These are phyloP conservation scores for Pugionium cornutum DNA, from an alignment of 345 rosid species.

Conservation along the genomic window DNA sequence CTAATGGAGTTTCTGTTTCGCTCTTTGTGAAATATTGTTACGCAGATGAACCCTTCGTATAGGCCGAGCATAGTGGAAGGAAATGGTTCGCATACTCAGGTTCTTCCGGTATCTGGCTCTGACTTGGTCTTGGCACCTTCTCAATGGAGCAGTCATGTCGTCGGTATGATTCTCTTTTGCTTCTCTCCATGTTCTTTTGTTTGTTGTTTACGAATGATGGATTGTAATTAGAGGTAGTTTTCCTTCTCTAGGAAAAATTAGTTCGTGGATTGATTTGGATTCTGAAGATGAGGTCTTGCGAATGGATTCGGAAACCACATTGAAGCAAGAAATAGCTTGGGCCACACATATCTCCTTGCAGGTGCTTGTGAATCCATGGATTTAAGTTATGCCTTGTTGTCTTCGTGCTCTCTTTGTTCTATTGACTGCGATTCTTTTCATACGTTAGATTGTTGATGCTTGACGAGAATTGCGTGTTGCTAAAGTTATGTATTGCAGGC, in stretches of 20 bases:
- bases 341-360: constrained; percentile 91
- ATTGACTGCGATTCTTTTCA: not conserved
- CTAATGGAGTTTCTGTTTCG: not conserved
- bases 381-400: not conserved
- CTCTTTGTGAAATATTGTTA: constrained; percentile 2
- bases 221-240: not conserved
- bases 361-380: constrained; percentile 43
- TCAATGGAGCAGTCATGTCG: constrained; percentile 97
- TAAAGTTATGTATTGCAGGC: constrained; percentile 56
- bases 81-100: constrained; percentile 42
- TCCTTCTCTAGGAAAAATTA: constrained; percentile 67
- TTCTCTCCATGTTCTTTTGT: not conserved
- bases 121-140: constrained; percentile 89
- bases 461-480: constrained; percentile 10
- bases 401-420: not conserved
- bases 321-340: constrained; percentile 97
- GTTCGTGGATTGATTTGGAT: constrained; percentile 95
- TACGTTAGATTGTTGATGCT: constrained; percentile 3
- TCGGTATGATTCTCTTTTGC: constrained; percentile 54
- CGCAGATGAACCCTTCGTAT: constrained; percentile 80
- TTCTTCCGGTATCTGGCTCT: constrained; percentile 77
- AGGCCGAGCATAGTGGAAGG: constrained; percentile 69
- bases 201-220: not conserved
- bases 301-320: constrained; percentile 80
- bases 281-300: constrained; percentile 76